Evolutionary conservation across 129 eudicot genomes (phyloP), one percentile per base, ranked within the genome.

Genomic region (Saposhnikovia divaricata): DNA sequence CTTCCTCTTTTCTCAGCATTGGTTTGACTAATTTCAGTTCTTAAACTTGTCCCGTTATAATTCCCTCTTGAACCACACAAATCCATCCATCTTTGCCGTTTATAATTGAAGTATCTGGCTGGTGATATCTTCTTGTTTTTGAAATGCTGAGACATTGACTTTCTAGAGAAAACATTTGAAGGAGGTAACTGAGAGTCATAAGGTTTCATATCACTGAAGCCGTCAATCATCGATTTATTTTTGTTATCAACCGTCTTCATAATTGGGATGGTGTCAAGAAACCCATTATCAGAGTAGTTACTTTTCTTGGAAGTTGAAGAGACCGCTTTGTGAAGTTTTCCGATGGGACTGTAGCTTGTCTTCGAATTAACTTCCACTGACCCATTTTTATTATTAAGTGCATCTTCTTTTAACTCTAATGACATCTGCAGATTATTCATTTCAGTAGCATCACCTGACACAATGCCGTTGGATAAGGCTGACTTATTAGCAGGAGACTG

Each of bases 181-280:
- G 99, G 99, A 78, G 97, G 99, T 42, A 90, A 40, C 78, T 95
- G 99, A 61, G 93, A 85, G 66, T 85, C 83, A 50, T 92, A 80
- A 27, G 99, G 96, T 47, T 84, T 92, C 63, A 87, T 91, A 34
- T 84, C 78, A 63, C 28, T 37, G 51, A 43, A 70, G 79, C 84
- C 82, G 40, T 80, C 81, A 42, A 86, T 42, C 72, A 51, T 28
- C 51, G 75, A 73, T 39, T 70, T 82, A 31, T 55, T 63, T 73
- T 27, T 82, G 71, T 72, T 82, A 59, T 76, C 79, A 31, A n/a
- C 75, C 75, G 55, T 44, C 40, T 72, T 63, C 21, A 8, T 13
- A 0, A 53, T 3, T 39, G 43, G 25, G 46, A 76, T 40, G 75
- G 79, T 28, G 23, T 88, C 88, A 25, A 23, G 51, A 38, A 27